phyloP scores from a whole-genome alignment of 192 early-diverging fungal species.

The Coemansia sp. region DNA sequence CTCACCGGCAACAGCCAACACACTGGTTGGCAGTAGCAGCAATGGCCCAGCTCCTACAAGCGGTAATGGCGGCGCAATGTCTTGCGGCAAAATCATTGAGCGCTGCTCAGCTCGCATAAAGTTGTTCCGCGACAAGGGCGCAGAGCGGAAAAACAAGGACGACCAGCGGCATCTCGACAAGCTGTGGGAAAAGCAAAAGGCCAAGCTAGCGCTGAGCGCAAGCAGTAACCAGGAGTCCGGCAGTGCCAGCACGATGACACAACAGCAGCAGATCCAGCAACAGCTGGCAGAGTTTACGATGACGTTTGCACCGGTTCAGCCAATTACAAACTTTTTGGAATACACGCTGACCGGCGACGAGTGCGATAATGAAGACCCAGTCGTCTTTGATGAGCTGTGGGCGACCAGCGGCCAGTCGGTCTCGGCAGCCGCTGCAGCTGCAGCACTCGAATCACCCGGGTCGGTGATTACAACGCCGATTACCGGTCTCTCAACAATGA shows the following conservation, averaged over 20 bases:
- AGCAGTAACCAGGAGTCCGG: slow-evolving; percentile 4
- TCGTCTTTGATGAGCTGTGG: slow-evolving; percentile 37
- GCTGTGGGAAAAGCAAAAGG: slow-evolving; percentile 59
- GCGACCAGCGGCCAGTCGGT: slow-evolving; percentile 8
- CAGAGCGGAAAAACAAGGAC: slow-evolving; percentile 77
- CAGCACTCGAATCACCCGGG: slow-evolving; percentile 19
- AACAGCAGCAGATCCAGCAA: slow-evolving; percentile 23
- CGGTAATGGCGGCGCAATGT: slow-evolving; percentile 6
- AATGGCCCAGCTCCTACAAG: neutral
- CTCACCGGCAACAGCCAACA: slow-evolving; percentile 1
- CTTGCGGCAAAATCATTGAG: slow-evolving; percentile 45
- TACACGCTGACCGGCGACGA: slow-evolving; percentile 46
- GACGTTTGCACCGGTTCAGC: slow-evolving; percentile 41
- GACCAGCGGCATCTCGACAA: slow-evolving; percentile 71
- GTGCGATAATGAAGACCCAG: slow-evolving; percentile 54
- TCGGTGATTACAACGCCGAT: slow-evolving; percentile 16
- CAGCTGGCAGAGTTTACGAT: slow-evolving; percentile 32
- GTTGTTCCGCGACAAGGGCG: slow-evolving; percentile 76
- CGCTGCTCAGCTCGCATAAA: slow-evolving; percentile 62
- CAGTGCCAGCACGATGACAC: neutral
- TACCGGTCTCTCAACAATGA: slow-evolving; percentile 32
- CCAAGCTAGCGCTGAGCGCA: slow-evolving; percentile 19
- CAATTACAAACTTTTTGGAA: slow-evolving; percentile 30
- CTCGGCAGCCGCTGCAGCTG: slow-evolving; percentile 12
- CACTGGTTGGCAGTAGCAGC: neutral